Evolutionary conservation across 2,329 filamentous ascomycete genomes (phyloP).

Genomic region (Claviceps sp.): DNA sequence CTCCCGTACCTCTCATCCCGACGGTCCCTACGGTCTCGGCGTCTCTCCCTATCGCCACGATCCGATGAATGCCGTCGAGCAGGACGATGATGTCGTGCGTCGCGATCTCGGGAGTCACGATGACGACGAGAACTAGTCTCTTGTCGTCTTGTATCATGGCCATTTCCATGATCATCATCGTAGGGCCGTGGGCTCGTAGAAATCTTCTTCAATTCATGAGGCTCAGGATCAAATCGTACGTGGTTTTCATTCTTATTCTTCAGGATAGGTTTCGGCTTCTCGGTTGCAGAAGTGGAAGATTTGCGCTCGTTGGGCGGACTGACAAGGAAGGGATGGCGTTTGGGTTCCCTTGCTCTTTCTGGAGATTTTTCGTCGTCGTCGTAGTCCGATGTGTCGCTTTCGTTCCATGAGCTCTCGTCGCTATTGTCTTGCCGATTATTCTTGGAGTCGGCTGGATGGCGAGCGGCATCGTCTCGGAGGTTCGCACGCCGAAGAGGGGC

Average conservation of each 20-base stretch:
- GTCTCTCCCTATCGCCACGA: conserved; percentile 24
- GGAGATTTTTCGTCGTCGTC: conserved; percentile 19
- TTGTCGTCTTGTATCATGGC: conserved; percentile 13
- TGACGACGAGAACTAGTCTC: conserved; percentile 8
- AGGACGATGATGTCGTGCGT: conserved; percentile 15
- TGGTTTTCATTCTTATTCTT: conserved; percentile 48
- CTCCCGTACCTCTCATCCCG: conserved; percentile 24
- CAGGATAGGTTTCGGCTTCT: conserved; percentile 42
- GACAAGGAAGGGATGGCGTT: conserved; percentile 20
- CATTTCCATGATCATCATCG: conserved; percentile 19
- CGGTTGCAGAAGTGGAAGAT: conserved; percentile 22
- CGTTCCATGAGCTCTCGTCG: conserved; percentile 18
- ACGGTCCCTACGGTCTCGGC: conserved; percentile 23
- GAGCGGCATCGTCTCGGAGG: conserved; percentile 2
- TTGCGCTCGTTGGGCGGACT: conserved; percentile 20
- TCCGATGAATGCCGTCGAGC: conserved; percentile 24
- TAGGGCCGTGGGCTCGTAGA: conserved; percentile 14
- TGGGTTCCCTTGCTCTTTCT: conserved; percentile 14
- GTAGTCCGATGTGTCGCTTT: conserved; percentile 19
- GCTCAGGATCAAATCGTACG: conserved; percentile 38
- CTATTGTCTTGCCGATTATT: conserved; percentile 21
- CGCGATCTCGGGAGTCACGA: conserved; percentile 14
- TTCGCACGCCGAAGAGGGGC: conserved; percentile 6
- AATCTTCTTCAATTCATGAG: conserved; percentile 26
- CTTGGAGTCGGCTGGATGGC: conserved; percentile 18